These are phyloP conservation scores for Amaranthus palmeri DNA, from an alignment of 148 eudicot species.

Conservation along the genomic window DNA sequence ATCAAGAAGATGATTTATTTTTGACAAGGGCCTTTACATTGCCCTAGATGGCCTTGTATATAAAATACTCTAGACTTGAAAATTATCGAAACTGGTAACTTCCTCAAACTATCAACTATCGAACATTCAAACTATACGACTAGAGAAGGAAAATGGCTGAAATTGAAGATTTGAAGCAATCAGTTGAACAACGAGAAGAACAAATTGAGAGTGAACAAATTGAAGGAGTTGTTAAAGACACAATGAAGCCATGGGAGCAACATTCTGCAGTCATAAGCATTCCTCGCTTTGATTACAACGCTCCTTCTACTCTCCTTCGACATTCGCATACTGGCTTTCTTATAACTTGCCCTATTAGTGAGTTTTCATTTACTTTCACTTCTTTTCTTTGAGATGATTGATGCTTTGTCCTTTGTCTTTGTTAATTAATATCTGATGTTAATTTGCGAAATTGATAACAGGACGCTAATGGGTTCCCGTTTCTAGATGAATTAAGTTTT, in stretches of 20 bases:
- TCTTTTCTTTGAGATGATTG: not conserved
- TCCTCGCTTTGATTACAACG: constrained; percentile 76
- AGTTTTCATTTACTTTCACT: constrained; percentile 1
- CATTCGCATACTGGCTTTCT: constrained; percentile 64
- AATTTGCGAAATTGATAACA: too few relatives aligned
- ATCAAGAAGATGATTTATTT: too few relatives aligned
- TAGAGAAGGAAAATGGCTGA: not conserved
- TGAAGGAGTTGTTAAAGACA: constrained; percentile 3
- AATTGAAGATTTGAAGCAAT: constrained; percentile 6
- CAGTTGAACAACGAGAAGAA: not conserved
- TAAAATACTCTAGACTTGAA: too few relatives aligned
- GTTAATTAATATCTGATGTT: constrained; percentile 1
- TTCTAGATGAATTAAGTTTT: too few relatives aligned
- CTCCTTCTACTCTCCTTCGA: constrained; percentile 62
- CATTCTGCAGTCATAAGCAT: constrained; percentile 62
- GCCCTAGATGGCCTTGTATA: too few relatives aligned
- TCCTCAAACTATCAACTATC: not conserved
- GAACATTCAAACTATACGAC: too few relatives aligned
- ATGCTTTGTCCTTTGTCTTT: not conserved
- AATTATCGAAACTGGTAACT: too few relatives aligned
- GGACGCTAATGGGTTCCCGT: too few relatives aligned
- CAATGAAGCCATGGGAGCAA: constrained; percentile 76
- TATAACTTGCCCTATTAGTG: constrained; percentile 74
- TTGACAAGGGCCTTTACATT: too few relatives aligned
- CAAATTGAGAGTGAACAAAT: not conserved